Evolutionary conservation across 192 early-diverging fungal genomes (phyloP).

Genomic region (Coemansia sp.): DNA sequence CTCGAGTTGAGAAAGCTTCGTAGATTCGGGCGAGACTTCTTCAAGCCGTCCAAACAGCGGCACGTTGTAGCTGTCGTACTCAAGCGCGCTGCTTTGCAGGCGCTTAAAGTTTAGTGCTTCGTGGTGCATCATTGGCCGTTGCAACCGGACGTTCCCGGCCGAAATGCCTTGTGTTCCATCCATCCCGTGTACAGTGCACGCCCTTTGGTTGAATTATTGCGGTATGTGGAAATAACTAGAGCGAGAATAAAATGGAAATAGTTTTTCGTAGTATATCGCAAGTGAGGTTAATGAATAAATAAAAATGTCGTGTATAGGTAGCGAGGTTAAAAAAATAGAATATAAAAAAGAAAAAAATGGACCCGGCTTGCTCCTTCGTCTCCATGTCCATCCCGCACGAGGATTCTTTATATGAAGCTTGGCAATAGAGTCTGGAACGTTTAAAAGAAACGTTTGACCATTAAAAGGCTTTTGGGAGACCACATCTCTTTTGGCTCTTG

Average conservation of each 20-base stretch:
- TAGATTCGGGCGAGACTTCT: slow-evolving; percentile 30
- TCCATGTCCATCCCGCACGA: background rate
- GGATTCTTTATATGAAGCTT: slow-evolving; percentile 2
- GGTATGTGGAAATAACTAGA: background rate
- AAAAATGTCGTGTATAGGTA: background rate
- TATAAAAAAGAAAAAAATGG: slow-evolving; percentile 1
- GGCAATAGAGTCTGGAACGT: slow-evolving; percentile 1
- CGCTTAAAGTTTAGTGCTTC: slow-evolving; percentile 31
- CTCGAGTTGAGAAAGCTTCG: slow-evolving; percentile 44
- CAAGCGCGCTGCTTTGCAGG: slow-evolving; percentile 30
- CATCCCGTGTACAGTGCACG: background rate
- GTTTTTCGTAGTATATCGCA: background rate
- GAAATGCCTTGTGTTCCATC: slow-evolving; percentile 3
- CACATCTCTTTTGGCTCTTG: background rate
- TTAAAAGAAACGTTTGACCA: background rate
- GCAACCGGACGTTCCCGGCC: slow-evolving; percentile 13
- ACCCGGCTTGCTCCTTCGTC: background rate
- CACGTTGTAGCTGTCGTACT: slow-evolving; percentile 44
- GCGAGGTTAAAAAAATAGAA: background rate
- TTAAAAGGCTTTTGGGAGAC: background rate
- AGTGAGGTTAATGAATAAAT: background rate
- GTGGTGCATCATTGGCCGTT: slow-evolving; percentile 33
- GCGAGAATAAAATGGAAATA: background rate
- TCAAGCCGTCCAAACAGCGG: slow-evolving; percentile 32
- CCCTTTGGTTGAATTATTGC: background rate